phyloP scores from a whole-genome alignment of 2,329 filamentous ascomycete genomes.

The Chlorencoelia australis region DNA sequence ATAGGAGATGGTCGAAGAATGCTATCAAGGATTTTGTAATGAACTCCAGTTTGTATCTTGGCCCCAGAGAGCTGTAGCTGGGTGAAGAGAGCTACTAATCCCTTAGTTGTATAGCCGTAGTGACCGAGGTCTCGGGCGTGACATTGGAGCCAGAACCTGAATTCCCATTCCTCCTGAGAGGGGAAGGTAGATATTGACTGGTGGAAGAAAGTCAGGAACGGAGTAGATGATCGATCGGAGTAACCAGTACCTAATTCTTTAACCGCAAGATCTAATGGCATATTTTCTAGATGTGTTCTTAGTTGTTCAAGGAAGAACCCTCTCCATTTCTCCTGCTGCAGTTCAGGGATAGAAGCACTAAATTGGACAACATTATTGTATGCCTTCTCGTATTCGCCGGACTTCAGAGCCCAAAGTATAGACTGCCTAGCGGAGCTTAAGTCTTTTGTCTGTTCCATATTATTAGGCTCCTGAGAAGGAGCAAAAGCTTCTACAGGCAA shows the following conservation, averaged over 20 bases:
- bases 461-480: no score
- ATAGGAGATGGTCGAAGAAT: no score
- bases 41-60: no score
- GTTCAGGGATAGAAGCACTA: constrained; percentile 5
- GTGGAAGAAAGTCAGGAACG: constrained; percentile 34
- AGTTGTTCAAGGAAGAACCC: constrained; percentile 12
- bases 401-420: constrained; percentile 6
- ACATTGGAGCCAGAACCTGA: constrained; percentile 29
- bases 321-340: constrained; percentile 17
- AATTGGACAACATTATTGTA: constrained; percentile 7
- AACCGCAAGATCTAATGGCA: constrained; percentile 26
- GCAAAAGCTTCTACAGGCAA: no score
- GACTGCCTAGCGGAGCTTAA: no score
- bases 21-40: no score
- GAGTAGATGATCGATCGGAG: constrained; percentile 31
- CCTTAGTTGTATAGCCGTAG: constrained; percentile 28
- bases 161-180: constrained; percentile 23
- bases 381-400: constrained; percentile 15
- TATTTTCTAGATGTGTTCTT: constrained; percentile 20
- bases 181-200: constrained; percentile 24
- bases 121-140: constrained; percentile 31
- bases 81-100: constrained; percentile 27
- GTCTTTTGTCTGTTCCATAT: no score
- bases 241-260: constrained; percentile 29
- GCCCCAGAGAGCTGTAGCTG: constrained; percentile 28